phyloP scores from a whole-genome alignment of 805 yeast species.

The Ogataea pignaliae region DNA sequence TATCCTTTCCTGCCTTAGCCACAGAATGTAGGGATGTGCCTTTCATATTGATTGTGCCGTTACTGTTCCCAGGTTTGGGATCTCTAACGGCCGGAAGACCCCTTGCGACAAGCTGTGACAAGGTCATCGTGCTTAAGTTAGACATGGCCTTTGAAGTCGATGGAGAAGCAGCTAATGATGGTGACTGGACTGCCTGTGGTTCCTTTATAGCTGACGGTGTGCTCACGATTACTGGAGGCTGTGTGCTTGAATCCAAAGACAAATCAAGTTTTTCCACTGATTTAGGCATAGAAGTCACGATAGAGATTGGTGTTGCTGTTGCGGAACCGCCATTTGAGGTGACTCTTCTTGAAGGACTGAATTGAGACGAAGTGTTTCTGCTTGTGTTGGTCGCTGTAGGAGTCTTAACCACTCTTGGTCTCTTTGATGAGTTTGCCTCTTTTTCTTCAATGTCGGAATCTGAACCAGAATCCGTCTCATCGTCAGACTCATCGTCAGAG shows the following conservation, averaged over 20 bases:
- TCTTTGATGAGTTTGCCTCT: constrained; percentile 21
- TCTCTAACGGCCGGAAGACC: constrained; percentile 69
- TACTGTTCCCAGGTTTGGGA: constrained; percentile 1
- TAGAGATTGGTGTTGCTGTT: background rate
- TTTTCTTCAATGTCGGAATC: constrained; percentile 19
- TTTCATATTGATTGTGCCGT: background rate
- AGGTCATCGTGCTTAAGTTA: too few relatives aligned
- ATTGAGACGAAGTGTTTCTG: constrained; percentile 1
- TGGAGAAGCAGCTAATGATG: background rate
- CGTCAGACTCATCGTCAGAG: constrained; percentile 13
- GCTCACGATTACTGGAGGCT: too few relatives aligned
- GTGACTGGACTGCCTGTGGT: too few relatives aligned
- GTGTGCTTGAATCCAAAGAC: too few relatives aligned
- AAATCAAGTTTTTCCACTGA: too few relatives aligned
- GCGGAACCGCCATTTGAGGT: background rate
- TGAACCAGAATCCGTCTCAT: constrained; percentile 20
- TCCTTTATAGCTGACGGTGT: too few relatives aligned
- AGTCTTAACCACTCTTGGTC: constrained; percentile 42
- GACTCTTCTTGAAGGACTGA: background rate
- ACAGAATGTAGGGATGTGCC: background rate
- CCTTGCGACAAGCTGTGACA: constrained; percentile 52
- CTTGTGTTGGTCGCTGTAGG: constrained; percentile 26
- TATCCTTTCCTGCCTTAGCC: background rate
- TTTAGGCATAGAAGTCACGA: too few relatives aligned
- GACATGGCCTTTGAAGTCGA: background rate